Evolutionary conservation across 2,329 filamentous ascomycete genomes (phyloP), one percentile per base, ranked within the genome.

Genomic region (Xylariales sp.): DNA sequence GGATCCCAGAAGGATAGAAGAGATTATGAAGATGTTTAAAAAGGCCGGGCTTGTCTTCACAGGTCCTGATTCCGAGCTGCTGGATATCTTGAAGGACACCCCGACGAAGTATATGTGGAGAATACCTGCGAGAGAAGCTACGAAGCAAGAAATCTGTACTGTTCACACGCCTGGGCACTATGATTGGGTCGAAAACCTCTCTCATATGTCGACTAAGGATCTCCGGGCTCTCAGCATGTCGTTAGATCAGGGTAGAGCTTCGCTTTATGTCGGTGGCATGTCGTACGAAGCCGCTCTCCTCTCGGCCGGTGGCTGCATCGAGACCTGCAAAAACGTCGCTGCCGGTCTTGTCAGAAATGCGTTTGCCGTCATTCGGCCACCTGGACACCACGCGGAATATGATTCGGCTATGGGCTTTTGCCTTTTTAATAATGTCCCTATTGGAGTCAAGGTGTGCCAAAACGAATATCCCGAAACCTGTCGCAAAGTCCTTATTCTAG

Each of bases 341-440:
- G 86, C 87, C 2, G 91, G 93, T 3, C 87, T 89, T 65, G 92
- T 97, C 60, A 97, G 97, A 79, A 99, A 99, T 76, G 94, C 93
- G 0, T 96, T 99, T 78, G 96, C 96, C 0, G 91, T 99, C 45
- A 97, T 99, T 74, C 89, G 96, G 14, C 96, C 96, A 1, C 96
- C 96, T 0, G 96, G 96, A 0, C 96, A 99, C 76, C 96, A 99
- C 79, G 96, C 96, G 0, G 96, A 99, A 78, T 90, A 89, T 65
- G 87, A 96, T 74, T 85, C 90, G 43, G 88, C 95, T 0, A 96
- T 97, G 86, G 96, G 96, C 0, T 99, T 99, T 77, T 99, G 96
- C 78, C 88, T 98, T 67, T 98, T 98, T 83, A 97, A 99, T 82
- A 99, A 99, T 76, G 96, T 98, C 3, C 94, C 93, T 23, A 92